Percentiles rank a stretch among this genome's conserved stretches.
phyloP scores from a whole-genome alignment of 2,329 filamentous ascomycete species.

The Hymenoscyphus repandus region DNA sequence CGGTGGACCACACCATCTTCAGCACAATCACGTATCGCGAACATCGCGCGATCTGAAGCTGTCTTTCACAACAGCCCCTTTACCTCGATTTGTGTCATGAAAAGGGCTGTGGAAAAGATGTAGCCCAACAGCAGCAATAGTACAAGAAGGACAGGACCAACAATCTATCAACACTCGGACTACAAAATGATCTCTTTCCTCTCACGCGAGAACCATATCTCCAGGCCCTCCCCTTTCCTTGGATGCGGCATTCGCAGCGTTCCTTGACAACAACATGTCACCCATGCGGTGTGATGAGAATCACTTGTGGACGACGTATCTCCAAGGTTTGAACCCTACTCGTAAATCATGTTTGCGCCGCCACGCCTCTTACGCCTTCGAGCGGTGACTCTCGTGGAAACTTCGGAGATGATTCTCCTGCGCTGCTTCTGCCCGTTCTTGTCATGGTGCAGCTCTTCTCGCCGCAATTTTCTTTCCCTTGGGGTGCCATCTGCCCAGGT shows the following conservation, averaged over 20 bases:
- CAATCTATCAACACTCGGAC: too few relatives aligned
- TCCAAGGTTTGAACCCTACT: too few relatives aligned
- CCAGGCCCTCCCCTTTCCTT: background rate
- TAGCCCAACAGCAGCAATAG: too few relatives aligned
- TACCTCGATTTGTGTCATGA: too few relatives aligned
- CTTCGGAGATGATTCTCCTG: background rate
- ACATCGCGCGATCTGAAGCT: too few relatives aligned
- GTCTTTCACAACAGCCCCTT: too few relatives aligned
- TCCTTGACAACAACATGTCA: background rate
- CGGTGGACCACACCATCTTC: too few relatives aligned
- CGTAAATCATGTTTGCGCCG: slow-evolving; percentile 2
- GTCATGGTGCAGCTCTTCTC: background rate
- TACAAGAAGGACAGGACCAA: too few relatives aligned
- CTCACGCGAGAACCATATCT: background rate
- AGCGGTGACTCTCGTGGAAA: background rate
- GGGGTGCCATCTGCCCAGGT: too few relatives aligned
- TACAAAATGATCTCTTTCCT: background rate
- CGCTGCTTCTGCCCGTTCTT: background rate
- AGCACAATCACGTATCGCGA: too few relatives aligned
- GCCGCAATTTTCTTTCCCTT: too few relatives aligned
- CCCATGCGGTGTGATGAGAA: slow-evolving; percentile 8
- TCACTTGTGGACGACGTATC: background rate
- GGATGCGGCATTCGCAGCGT: slow-evolving; percentile 5
- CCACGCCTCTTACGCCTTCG: background rate
- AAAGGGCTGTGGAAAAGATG: too few relatives aligned